Percentiles rank a stretch among this genome's conserved stretches.
These are phyloP conservation scores for Fusarium coicis DNA, from an alignment of 2,329 filamentous ascomycete species.

Conservation along the genomic window DNA sequence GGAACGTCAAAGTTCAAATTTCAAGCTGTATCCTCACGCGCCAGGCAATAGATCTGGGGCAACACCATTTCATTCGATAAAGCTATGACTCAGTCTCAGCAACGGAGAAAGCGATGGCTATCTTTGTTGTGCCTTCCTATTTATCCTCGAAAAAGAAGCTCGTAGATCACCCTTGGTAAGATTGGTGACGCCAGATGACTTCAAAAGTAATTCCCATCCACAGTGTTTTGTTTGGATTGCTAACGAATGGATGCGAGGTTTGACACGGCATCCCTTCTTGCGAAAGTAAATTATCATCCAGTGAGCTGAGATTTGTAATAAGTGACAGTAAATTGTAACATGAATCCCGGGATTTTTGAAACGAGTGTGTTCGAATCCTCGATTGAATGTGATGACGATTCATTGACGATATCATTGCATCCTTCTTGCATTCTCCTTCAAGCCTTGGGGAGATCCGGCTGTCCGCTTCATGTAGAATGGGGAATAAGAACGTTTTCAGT, in stretches of 20 bases:
- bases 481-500: not conserved
- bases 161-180: not conserved
- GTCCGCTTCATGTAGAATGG: not conserved
- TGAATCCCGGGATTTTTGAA: not conserved
- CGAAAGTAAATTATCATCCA: not conserved
- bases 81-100: not conserved
- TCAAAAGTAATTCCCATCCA: not conserved
- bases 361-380: not conserved
- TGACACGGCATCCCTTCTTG: not conserved
- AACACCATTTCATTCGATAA: not conserved
- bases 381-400: constrained; percentile 18
- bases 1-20: constrained; percentile 10
- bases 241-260: not conserved
- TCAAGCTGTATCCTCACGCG: not conserved
- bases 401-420: constrained; percentile 11
- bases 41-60: not conserved
- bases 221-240: not conserved
- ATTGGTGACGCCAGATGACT: not conserved
- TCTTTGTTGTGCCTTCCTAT: not conserved
- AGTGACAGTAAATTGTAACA: not conserved
- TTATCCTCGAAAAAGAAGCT: not conserved
- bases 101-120: not conserved
- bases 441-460: not conserved
- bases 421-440: not conserved
- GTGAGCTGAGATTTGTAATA: not conserved